phyloP scores from a whole-genome alignment of 345 rosid species.

The Dovyalis caffra region DNA sequence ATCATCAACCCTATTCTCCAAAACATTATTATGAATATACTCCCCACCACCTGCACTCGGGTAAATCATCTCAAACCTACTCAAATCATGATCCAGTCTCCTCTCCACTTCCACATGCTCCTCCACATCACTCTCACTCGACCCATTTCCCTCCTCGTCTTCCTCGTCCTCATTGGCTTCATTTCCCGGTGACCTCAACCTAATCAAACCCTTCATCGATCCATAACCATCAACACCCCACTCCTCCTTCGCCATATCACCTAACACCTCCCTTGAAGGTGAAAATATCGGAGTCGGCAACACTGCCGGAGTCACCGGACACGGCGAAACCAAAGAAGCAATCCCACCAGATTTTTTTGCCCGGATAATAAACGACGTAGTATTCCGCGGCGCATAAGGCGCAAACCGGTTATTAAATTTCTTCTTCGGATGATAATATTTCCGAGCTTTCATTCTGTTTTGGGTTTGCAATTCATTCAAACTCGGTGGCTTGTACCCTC shows the following conservation, averaged over 20 bases:
- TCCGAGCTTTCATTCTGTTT: slow-evolving; percentile 68
- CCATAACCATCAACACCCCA: slow-evolving; percentile 99
- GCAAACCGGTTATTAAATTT: slow-evolving; percentile 60
- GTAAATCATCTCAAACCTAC: slow-evolving; percentile 95
- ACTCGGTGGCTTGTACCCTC: slow-evolving; percentile 79
- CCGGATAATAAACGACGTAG: slow-evolving; percentile 77
- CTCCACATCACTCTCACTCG: slow-evolving; percentile 96
- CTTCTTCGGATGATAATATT: slow-evolving; percentile 69
- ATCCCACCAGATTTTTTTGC: slow-evolving; percentile 93
- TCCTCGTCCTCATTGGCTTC: slow-evolving; percentile 76
- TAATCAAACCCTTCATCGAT: slow-evolving; percentile 92
- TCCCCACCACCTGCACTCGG: slow-evolving; percentile 53
- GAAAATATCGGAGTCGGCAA: slow-evolving; percentile 85
- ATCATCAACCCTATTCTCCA: slow-evolving; percentile 95
- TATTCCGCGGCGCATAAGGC: slow-evolving; percentile 94
- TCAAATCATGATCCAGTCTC: slow-evolving; percentile 93
- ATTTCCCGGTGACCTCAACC: slow-evolving; percentile 71
- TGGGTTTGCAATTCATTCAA: slow-evolving; percentile 78
- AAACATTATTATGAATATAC: slow-evolving; percentile 58
- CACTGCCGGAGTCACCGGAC: slow-evolving; percentile 87
- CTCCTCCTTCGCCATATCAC: slow-evolving; percentile 94
- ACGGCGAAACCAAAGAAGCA: slow-evolving; percentile 88
- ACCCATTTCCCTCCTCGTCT: slow-evolving; percentile 80
- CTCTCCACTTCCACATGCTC: slow-evolving; percentile 94
- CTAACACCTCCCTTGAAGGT: slow-evolving; percentile 81